A percentile compares a stretch with the other conserved stretches of the same genome.
phyloP scores from a whole-genome alignment of 768 basidiomycete species.

The Phylloporus rhodoxanthus region DNA sequence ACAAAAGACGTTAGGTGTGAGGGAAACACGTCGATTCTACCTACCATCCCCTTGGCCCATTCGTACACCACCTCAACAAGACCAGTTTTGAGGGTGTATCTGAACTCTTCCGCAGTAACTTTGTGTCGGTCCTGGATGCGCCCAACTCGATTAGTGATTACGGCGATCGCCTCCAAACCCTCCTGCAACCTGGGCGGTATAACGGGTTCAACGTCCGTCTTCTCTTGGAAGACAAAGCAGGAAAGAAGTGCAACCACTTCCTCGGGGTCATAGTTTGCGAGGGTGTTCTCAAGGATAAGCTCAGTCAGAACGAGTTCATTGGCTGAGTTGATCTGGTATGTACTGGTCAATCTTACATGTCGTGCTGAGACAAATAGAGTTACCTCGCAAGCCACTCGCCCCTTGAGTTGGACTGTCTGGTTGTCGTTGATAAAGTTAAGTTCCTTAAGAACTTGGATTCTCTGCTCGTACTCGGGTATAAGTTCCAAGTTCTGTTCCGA shows the following conservation, averaged over 20 bases:
- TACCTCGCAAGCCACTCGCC: slow-evolving; percentile 97
- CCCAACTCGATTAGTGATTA: slow-evolving; percentile 73
- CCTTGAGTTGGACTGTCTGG: slow-evolving; percentile 91
- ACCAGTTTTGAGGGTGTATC: slow-evolving; percentile 79
- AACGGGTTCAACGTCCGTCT: slow-evolving; percentile 83
- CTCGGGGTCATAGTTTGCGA: slow-evolving; percentile 86
- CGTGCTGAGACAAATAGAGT: slow-evolving; percentile 3
- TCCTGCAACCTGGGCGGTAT: slow-evolving; percentile 74
- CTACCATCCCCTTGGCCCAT: slow-evolving; percentile 98
- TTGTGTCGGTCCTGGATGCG: slow-evolving; percentile 75
- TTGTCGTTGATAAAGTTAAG: slow-evolving; percentile 94
- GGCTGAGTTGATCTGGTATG: slow-evolving; percentile 88
- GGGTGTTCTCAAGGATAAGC: slow-evolving; percentile 90
- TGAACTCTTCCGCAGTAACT: slow-evolving; percentile 74
- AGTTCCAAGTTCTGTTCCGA: slow-evolving; percentile 97
- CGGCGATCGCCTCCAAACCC: slow-evolving; percentile 72
- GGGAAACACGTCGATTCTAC: slow-evolving; percentile 16
- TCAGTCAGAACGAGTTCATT: slow-evolving; percentile 95
- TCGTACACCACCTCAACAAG: slow-evolving; percentile 96
- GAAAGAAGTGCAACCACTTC: slow-evolving; percentile 96
- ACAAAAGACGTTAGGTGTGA: neutral
- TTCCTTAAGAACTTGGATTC: slow-evolving; percentile 84
- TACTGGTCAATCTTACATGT: neutral
- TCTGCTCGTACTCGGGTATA: slow-evolving; percentile 94
- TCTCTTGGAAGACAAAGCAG: slow-evolving; percentile 97